Percentiles rank a stretch among this genome's conserved stretches.
These are phyloP conservation scores for Trypanosoma rangeli DNA, from an alignment of 208 protist species.

Conservation along the genomic window DNA sequence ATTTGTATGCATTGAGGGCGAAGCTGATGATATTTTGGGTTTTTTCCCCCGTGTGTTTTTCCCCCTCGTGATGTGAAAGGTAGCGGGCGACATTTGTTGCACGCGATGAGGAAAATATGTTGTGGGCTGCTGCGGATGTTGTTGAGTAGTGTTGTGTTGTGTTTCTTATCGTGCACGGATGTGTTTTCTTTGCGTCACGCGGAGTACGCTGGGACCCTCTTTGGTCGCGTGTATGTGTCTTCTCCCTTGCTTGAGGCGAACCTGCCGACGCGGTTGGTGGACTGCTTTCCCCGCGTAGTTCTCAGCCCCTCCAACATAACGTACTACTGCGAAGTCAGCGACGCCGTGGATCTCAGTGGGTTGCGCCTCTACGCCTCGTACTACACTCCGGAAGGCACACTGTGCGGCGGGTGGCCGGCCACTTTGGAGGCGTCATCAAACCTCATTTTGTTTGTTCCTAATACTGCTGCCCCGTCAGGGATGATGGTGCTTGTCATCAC, in stretches of 20 bases:
- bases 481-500: not conserved
- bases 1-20: not conserved
- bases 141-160: not conserved
- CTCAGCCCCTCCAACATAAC: not conserved
- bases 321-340: constrained; percentile 10
- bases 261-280: not conserved
- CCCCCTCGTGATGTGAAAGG: not conserved
- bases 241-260: not conserved
- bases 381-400: constrained; percentile 1
- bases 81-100: not conserved
- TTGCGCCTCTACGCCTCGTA: not conserved
- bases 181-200: not conserved
- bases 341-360: not conserved
- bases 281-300: not conserved
- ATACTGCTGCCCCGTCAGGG: not conserved
- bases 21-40: not conserved
- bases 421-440: not conserved
- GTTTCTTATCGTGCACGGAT: no score
- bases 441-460: not conserved
- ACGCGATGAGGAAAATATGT: not conserved
- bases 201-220: not conserved
- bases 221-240: not conserved
- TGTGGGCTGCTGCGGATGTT: not conserved
- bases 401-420: not conserved
- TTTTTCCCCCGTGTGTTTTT: no score